Percentiles rank a stretch among this genome's conserved stretches.
Conservation (phyloP, 352 stramenopile species). For the Pythium dissimile region DNA sequence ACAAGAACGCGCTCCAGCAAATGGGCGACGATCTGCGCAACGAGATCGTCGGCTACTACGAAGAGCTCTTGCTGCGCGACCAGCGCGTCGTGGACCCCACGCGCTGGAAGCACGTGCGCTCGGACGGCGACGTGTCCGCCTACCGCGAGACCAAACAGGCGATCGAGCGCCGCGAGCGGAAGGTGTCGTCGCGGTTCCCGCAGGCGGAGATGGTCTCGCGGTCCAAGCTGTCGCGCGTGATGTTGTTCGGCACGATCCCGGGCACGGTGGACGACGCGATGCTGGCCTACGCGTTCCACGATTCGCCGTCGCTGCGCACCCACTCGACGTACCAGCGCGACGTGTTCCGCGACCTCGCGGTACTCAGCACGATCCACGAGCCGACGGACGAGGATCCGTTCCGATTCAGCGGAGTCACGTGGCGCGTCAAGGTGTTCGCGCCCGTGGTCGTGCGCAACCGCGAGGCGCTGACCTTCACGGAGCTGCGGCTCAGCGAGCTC, state of each 20-base stretch:
- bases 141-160: constrained; percentile 27
- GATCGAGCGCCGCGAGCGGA: not conserved
- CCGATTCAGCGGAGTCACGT: constrained; percentile 46
- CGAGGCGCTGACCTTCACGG: constrained; percentile 18
- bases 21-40: not conserved
- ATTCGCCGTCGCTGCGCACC: constrained; percentile 28
- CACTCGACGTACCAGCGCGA: constrained; percentile 36
- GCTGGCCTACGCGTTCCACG: constrained; percentile 37
- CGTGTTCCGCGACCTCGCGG: constrained; percentile 31
- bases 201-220: constrained; percentile 7
- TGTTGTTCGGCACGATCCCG: constrained; percentile 36
- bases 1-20: not conserved
- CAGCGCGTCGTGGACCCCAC: constrained; percentile 23
- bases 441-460: constrained; percentile 6
- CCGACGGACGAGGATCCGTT: constrained; percentile 40
- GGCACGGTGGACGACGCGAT: constrained; percentile 56
- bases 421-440: constrained; percentile 22
- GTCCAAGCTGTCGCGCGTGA: constrained; percentile 1
- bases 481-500: constrained; percentile 11
- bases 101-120: constrained; percentile 41
- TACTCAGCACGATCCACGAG: constrained; percentile 33
- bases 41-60: constrained; percentile 34
- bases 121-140: constrained; percentile 32
- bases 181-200: not conserved
- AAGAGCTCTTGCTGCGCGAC: not conserved